A percentile compares a stretch with the other conserved stretches of the same genome.
Conservation (phyloP, 1,284 basidiomycete species). For the Moesziomyces aphidis region DNA sequence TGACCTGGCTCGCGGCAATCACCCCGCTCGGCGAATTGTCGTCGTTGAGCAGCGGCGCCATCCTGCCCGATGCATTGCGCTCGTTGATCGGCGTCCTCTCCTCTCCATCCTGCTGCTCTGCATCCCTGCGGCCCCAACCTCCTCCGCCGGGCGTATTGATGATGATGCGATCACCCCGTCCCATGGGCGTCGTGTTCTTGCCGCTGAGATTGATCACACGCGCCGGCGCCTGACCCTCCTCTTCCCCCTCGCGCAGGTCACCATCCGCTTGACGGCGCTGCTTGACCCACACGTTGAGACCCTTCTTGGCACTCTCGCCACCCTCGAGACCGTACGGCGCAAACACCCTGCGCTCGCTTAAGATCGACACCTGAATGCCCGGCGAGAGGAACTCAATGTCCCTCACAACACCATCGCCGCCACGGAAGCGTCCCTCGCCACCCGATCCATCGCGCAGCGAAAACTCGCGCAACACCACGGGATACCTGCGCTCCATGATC, state of each 20-base stretch:
- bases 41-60: constrained; percentile 47
- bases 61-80: constrained; percentile 39
- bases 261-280: constrained; percentile 77
- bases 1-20: constrained; percentile 19
- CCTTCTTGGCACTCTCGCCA: constrained; percentile 80
- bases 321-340: constrained; percentile 91
- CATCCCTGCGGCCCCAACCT: constrained; percentile 77
- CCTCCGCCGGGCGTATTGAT: constrained; percentile 94
- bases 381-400: constrained; percentile 86
- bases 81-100: constrained; percentile 34
- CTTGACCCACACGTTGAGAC: constrained; percentile 91
- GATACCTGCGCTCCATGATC: constrained; percentile 89
- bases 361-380: constrained; percentile 83
- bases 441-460: constrained; percentile 81
- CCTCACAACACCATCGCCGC: constrained; percentile 87
- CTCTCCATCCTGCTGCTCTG: neutral
- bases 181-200: constrained; percentile 86
- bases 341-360: constrained; percentile 87
- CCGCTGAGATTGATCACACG: constrained; percentile 89
- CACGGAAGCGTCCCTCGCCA: constrained; percentile 81
- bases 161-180: constrained; percentile 81
- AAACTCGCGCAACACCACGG: constrained; percentile 85
- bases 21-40: constrained; percentile 22
- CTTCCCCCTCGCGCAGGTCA: constrained; percentile 70
- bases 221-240: constrained; percentile 61